Evolutionary conservation across 73 alveolate species (phyloP), one percentile per base, ranked within the genome.

Genomic region (Halteria grandinella): DNA sequence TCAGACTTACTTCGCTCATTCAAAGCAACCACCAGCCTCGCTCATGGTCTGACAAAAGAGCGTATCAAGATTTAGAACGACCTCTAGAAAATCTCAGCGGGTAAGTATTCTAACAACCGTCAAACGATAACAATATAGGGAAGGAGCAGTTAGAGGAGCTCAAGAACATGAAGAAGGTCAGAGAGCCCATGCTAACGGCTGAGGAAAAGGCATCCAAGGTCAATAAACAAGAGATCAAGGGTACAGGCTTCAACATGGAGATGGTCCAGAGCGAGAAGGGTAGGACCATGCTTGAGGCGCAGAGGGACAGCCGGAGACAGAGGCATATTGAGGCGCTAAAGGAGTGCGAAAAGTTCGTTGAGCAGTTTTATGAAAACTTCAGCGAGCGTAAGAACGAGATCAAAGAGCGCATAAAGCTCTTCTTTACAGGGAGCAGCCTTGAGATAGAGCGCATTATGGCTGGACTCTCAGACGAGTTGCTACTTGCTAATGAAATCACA

Each of bases 271-370:
- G 78, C 5, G 88, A 74, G 52, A 73, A 73, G 54, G 91, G 90
- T 21, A 39, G 69, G 36, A 48, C 44, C 40, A 88, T 88, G 95
- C 72, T 88, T 17, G 90, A 88, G 28, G 33, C 31, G 73, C 81
- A 88, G 54, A 59, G 87, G 39, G 92, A 88, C 34, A 39, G 69
- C n/a, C 32, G 95, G 54, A 33, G 95, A 11, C 75, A 60, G 44
- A 74, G 91, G 23, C 95, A 88, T 55, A 36, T 88, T 4, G 88
- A 83, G 3, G 57, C 85, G n/a, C 53, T 83, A 12, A 88, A 88
- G 55, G 92, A 88, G 39, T 83, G 90, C 31, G 93, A 88, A 49
- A 63, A 47, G 51, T 83, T 88, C 70, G 76, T 72, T 2, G 95
- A 88, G 41, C 77, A 83, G 47, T 78, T 88, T 63, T 75, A 70